These are phyloP conservation scores for Salix purpurea DNA, from an alignment of 345 rosid genomes.

Conservation along the genomic window DNA sequence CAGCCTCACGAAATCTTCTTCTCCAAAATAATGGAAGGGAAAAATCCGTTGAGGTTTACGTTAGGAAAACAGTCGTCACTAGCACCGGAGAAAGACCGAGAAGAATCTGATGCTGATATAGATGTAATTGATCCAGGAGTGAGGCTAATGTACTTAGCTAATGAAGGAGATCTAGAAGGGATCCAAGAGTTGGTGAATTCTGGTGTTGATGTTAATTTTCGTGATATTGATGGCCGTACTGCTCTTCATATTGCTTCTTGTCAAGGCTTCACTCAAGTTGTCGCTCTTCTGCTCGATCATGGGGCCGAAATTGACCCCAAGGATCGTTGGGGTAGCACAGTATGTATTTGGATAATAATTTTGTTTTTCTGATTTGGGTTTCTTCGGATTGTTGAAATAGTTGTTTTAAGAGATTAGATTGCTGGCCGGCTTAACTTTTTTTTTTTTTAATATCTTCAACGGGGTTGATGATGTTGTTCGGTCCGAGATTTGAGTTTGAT, in stretches of 20 bases:
- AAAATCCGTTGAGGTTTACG: constrained; percentile 39
- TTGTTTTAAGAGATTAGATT: neutral
- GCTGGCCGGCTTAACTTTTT: neutral
- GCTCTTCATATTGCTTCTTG: constrained; percentile 91
- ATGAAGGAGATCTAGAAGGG: constrained; percentile 73
- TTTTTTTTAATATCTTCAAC: neutral
- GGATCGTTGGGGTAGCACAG: constrained; percentile 98
- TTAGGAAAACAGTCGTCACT: constrained; percentile 67
- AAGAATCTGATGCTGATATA: constrained; percentile 29
- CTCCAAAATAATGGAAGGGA: constrained; percentile 47
- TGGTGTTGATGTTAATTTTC: constrained; percentile 63
- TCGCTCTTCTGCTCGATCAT: constrained; percentile 49
- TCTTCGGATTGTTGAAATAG: neutral
- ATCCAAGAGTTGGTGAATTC: constrained; percentile 61
- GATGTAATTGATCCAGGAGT: constrained; percentile 50
- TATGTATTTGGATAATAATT: constrained; percentile 27
- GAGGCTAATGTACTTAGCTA: constrained; percentile 62
- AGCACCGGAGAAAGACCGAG: constrained; percentile 54
- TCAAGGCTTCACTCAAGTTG: constrained; percentile 63
- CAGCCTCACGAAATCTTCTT: neutral
- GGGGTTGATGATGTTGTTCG: neutral
- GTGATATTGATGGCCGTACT: constrained; percentile 78
- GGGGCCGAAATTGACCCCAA: constrained; percentile 56
- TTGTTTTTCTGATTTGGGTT: neutral
- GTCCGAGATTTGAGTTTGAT: neutral